Evolutionary conservation across 352 stramenopile genomes (phyloP).

Genomic region (Blastocystis sp.): DNA sequence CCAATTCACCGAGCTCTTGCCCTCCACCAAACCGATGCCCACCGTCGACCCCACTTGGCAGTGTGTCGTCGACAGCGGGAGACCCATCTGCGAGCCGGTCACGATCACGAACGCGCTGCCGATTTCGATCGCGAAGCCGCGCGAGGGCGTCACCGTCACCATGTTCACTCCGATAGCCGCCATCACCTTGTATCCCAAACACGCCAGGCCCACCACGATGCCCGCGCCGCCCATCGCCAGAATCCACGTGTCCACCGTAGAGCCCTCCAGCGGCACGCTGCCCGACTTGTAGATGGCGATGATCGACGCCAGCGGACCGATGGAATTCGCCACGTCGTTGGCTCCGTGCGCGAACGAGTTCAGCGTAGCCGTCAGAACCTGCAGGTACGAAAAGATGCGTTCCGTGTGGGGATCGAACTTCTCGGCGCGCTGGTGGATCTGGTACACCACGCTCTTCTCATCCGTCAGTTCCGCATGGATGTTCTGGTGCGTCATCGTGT

Average conservation of each 20-base stretch:
- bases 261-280: conserved; percentile 23
- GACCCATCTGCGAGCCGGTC: conserved; percentile 59
- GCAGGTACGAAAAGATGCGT: conserved; percentile 63
- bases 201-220: conserved; percentile 60
- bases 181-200: conserved; percentile 62
- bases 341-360: conserved; percentile 64
- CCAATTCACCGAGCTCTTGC: conserved; percentile 58
- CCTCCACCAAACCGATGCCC: conserved; percentile 59
- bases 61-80: conserved; percentile 63
- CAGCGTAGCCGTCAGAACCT: conserved; percentile 63
- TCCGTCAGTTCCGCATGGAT: conserved; percentile 57
- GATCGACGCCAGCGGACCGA: conserved; percentile 60
- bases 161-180: conserved; percentile 63
- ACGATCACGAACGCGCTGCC: conserved; percentile 62
- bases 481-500: conserved; percentile 56
- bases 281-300: conserved; percentile 55
- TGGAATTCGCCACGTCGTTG: conserved; percentile 65
- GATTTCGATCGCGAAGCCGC: conserved; percentile 64
- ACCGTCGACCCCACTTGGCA: conserved; percentile 63
- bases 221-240: conserved; percentile 60
- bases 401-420: conserved; percentile 63
- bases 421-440: conserved; percentile 60
- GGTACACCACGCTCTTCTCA: conserved; percentile 55
- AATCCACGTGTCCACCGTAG: conserved; percentile 60
- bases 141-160: conserved; percentile 62